Percentiles rank a stretch among this genome's conserved stretches.
Conservation (phyloP, 768 basidiomycete species). For the Boletellus emodensis region DNA sequence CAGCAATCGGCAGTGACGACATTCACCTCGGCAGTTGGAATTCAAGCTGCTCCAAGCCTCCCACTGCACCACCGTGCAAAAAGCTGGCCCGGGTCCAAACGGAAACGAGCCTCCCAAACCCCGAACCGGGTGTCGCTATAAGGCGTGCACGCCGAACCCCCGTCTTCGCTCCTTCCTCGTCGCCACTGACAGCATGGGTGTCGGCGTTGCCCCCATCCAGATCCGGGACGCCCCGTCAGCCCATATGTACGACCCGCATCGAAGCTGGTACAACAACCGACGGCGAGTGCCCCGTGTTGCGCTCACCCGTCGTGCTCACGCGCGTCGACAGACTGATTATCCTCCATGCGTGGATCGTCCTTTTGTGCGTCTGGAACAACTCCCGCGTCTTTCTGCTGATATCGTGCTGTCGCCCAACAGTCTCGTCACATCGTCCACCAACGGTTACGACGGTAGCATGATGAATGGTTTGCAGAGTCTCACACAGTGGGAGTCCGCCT, state of each 20-base stretch:
- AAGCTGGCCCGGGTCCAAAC: too few species aligned
- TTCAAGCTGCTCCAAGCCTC: too few species aligned
- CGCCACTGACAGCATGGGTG: slow-evolving; percentile 43
- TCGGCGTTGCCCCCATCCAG: slow-evolving; percentile 37
- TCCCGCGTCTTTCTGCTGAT: neutral
- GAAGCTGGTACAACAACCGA: slow-evolving; percentile 76
- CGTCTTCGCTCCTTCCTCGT: too few species aligned
- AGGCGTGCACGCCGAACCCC: too few species aligned
- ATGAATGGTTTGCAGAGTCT: slow-evolving; percentile 78
- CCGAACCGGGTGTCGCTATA: too few species aligned
- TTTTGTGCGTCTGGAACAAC: slow-evolving; percentile 43
- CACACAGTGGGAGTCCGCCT: slow-evolving; percentile 58
- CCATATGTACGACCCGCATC: slow-evolving; percentile 58
- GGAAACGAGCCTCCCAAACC: too few species aligned
- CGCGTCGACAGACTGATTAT: slow-evolving; percentile 43
- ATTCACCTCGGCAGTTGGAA: too few species aligned
- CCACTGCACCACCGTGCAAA: too few species aligned
- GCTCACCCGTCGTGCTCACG: neutral
- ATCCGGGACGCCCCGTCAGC: slow-evolving; percentile 35
- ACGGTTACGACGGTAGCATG: slow-evolving; percentile 75
- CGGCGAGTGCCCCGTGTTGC: slow-evolving; percentile 38
- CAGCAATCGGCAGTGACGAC: too few species aligned
- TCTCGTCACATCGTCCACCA: slow-evolving; percentile 72
- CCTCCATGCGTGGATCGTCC: slow-evolving; percentile 67
- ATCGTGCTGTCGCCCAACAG: slow-evolving; percentile 27